A percentile compares a stretch with the other conserved stretches of the same genome.
Evolutionary conservation across 2,329 filamentous ascomycete species (phyloP).

Genomic region (Monosporascus sp.): DNA sequence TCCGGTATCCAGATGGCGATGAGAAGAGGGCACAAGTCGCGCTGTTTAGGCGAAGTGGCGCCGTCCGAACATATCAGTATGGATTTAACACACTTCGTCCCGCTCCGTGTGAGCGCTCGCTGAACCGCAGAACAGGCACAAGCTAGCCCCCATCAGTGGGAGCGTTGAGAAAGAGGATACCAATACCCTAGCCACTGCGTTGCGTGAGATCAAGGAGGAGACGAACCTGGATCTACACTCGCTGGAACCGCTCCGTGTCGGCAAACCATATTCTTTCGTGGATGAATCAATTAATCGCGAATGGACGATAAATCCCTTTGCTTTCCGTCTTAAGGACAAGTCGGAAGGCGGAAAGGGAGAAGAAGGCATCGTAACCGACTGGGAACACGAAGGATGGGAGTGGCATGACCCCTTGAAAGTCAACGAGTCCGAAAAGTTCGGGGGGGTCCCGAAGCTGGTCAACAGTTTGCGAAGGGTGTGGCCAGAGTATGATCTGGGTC

Average conservation of each 20-base stretch:
- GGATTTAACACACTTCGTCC: conserved; percentile 9
- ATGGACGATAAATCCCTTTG: conserved; percentile 62
- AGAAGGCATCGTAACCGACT: conserved; percentile 49
- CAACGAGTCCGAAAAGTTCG: conserved; percentile 38
- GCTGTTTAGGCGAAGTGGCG: conserved; percentile 55
- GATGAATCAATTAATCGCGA: conserved; percentile 48
- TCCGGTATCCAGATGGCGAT: conserved; percentile 36
- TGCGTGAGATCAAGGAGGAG: conserved; percentile 59
- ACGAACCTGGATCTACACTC: conserved; percentile 45
- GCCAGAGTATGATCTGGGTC: conserved; percentile 49
- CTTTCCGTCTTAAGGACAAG: conserved; percentile 43
- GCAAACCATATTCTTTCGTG: conserved; percentile 52
- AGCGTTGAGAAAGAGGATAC: conserved; percentile 50
- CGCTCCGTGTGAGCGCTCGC: background rate
- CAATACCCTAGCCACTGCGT: conserved; percentile 50
- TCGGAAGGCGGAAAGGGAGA: conserved; percentile 33
- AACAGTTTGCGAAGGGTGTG: conserved; percentile 55
- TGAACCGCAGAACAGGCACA: conserved; percentile 34
- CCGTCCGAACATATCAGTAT: conserved; percentile 56
- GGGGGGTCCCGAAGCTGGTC: conserved; percentile 52
- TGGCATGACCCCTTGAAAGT: conserved; percentile 53
- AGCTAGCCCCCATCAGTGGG: conserved; percentile 58
- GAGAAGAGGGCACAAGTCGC: conserved; percentile 43
- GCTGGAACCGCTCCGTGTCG: conserved; percentile 48
- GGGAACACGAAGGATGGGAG: conserved; percentile 55